Conservation (phyloP, 176 grass and related monocot genomes). For the Poa pratensis region DNA sequence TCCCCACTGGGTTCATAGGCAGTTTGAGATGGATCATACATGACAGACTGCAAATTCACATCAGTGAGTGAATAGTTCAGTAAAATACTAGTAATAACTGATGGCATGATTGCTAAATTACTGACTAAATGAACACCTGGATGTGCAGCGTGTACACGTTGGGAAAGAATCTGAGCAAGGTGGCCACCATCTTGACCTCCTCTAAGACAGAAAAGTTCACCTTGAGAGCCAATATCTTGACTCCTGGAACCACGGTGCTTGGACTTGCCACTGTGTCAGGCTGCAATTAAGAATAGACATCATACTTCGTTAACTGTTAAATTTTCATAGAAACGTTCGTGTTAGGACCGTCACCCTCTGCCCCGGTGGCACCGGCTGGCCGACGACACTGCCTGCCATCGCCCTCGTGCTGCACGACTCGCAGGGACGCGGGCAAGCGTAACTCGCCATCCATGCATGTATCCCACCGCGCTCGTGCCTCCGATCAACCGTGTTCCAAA, state of each 20-base stretch:
- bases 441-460: constrained; percentile 16
- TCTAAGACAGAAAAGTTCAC: constrained; percentile 13
- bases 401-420: constrained; percentile 26
- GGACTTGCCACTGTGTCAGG: not conserved
- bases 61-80: not conserved
- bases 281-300: constrained; percentile 14
- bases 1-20: not conserved
- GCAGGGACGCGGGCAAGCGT: constrained; percentile 27
- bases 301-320: not conserved
- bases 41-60: constrained; percentile 35
- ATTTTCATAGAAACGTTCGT: not conserved
- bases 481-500: not conserved
- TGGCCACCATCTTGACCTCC: constrained; percentile 13
- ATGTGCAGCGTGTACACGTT: constrained; percentile 26
- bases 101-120: not conserved
- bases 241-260: not conserved
- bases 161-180: constrained; percentile 46
- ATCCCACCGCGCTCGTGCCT: not conserved
- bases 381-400: constrained; percentile 22
- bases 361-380: constrained; percentile 32
- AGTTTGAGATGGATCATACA: not conserved
- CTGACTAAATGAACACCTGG: not conserved
- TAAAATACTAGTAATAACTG: not conserved
- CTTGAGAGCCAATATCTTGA: constrained; percentile 22
- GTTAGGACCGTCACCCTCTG: constrained; percentile 47